Base-by-base conservation (phyloP, 768 basidiomycete species). In the Trametes maxima region DNA sequence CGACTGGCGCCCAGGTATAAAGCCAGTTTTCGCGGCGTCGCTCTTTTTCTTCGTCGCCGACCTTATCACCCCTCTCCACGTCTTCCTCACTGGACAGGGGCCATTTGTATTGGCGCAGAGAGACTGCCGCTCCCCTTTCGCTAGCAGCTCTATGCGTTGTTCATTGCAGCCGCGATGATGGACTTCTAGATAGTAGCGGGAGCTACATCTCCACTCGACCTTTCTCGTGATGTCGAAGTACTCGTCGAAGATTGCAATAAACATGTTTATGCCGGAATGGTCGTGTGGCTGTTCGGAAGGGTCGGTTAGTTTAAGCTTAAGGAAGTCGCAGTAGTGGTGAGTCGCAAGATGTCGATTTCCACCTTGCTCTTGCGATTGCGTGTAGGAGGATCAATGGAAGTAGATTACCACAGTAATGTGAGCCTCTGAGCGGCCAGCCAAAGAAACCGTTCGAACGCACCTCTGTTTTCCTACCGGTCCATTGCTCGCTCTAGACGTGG, bases 171-270 rank as follows among this genome's bases (percentile, higher is more conserved):
- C 62, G 70, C 67, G 68, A 75, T 75, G 72, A 75, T 68, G 71
- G 70, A 63, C 69, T 74, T 73, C 74, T 75, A 75, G 74, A 75
- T 75, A 75, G 74, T 75, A 65, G 74, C 67, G 71, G 59, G 73
- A 73, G 74, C 72, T 54, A 75, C 71, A 75, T 64, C 48, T 40
- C 56, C 43, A 19, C 33, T 5, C 40, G 7, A 16, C 24, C 33
- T 39, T 53, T 19, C 21, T 25, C 21, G 14, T 24, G 7, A 12
- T 17, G 10, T 43, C 19, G 22, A 16, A 33, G 8, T 33, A 33
- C 28, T 33, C 4, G 28, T 8, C 28, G 8, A 33, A 33, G 4
- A 33, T 33, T 40, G 8, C 16, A 28, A 17, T 59, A 58, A 24
- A 42, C 22, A 22, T 19, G 2, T 25, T 37, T 40, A 14, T 33